phyloP scores from a whole-genome alignment of 257 asterid genomes.

The Henckelia pumila region DNA sequence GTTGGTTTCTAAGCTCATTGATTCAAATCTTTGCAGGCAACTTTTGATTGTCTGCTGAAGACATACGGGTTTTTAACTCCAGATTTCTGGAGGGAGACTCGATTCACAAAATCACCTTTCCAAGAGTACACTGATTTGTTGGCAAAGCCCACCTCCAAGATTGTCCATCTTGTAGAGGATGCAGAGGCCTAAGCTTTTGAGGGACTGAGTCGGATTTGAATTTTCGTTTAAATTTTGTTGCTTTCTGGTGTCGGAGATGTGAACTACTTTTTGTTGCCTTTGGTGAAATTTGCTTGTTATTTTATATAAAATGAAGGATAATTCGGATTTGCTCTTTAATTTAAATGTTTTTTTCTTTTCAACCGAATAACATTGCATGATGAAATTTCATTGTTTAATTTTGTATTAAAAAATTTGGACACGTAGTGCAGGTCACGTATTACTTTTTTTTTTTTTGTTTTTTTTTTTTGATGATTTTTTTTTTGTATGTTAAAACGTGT shows the following conservation, averaged over 20 bases:
- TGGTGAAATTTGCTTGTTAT: background rate
- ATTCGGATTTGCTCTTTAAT: background rate
- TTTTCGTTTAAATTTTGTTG: background rate
- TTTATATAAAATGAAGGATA: background rate
- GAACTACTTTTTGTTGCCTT: background rate
- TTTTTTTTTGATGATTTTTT: too few species aligned
- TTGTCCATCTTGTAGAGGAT: constrained; percentile 32
- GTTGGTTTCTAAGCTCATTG: background rate
- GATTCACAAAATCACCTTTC: constrained; percentile 51
- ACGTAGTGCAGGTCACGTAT: background rate
- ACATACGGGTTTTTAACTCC: constrained; percentile 82
- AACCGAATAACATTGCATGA: background rate
- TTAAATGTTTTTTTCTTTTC: background rate
- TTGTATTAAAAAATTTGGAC: background rate
- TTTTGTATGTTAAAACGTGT: background rate
- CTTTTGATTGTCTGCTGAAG: constrained; percentile 67
- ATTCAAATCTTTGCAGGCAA: constrained; percentile 41
- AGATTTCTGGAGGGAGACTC: constrained; percentile 69
- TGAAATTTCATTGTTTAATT: background rate
- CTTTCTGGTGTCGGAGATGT: background rate
- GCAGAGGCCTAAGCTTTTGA: constrained; percentile 25
- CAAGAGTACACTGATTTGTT: constrained; percentile 59
- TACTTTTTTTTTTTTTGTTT: too few species aligned
- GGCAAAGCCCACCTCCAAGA: constrained; percentile 51
- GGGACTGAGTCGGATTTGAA: background rate